Evolutionary conservation across 345 rosid genomes (phyloP).

Genomic region (Laguncularia racemosa): DNA sequence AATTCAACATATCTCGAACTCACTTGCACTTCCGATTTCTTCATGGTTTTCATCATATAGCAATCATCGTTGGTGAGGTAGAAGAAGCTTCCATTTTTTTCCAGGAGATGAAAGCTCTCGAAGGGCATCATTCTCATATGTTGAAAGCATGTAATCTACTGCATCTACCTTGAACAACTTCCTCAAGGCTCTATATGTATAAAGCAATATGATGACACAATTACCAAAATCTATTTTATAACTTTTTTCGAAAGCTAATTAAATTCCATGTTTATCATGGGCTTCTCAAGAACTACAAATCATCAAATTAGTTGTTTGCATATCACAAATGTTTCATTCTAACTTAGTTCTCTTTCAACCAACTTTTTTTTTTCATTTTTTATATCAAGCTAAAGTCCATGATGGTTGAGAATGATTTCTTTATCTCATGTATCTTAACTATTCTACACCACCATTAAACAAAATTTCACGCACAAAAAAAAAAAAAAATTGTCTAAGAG

Average conservation of each 20-base stretch:
- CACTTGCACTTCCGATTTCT: constrained; percentile 88
- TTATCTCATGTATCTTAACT: too few species aligned
- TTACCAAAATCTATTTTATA: constrained; percentile 11
- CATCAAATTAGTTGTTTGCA: too few species aligned
- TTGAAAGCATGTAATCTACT: constrained; percentile 91
- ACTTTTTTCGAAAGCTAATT: too few species aligned
- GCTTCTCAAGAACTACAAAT: too few species aligned
- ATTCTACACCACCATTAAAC: too few species aligned
- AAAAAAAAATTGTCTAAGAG: background rate
- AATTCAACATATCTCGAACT: constrained; percentile 3
- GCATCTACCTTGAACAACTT: constrained; percentile 82
- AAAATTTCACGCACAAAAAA: background rate
- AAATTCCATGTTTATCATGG: too few species aligned
- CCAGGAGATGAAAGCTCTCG: too few species aligned
- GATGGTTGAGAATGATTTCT: too few species aligned
- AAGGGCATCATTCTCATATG: constrained; percentile 86
- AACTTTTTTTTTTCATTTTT: too few species aligned
- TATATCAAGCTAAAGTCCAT: too few species aligned
- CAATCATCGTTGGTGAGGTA: constrained; percentile 82
- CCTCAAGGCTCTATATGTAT: constrained; percentile 67
- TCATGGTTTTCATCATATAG: constrained; percentile 96
- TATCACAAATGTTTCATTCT: too few species aligned
- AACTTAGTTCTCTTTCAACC: too few species aligned
- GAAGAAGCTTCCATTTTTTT: constrained; percentile 94
- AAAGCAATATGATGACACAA: constrained; percentile 21